These are phyloP conservation scores for Biancaea sappan DNA, from an alignment of 306 rosid species.

Conservation along the genomic window DNA sequence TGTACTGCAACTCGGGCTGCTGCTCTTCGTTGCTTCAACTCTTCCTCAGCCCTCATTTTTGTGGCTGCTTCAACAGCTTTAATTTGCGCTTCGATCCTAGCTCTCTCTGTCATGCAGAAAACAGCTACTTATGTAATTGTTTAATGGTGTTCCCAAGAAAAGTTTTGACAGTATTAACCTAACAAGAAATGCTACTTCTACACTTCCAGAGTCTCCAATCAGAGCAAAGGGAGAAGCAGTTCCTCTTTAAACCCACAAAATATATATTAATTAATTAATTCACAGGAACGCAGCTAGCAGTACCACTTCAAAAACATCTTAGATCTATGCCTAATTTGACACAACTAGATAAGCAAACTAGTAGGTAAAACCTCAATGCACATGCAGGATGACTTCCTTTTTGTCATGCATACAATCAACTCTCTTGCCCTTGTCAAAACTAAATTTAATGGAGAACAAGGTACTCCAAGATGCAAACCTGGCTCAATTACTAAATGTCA, in stretches of 20 bases:
- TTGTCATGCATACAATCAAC: neutral
- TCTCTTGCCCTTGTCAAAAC: neutral
- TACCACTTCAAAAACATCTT: neutral
- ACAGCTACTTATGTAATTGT: neutral
- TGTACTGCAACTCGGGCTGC: constrained; percentile 60
- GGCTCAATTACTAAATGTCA: neutral
- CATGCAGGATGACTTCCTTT: neutral
- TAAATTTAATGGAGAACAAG: neutral
- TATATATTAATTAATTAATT: neutral
- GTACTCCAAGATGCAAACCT: neutral
- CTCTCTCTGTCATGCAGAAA: constrained; percentile 46
- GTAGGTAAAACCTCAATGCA: neutral
- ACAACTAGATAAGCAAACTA: neutral
- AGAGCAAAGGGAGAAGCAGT: too few species aligned
- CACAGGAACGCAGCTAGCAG: neutral
- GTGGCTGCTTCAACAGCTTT: constrained; percentile 55
- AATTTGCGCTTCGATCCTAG: constrained; percentile 60
- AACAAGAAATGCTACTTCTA: neutral
- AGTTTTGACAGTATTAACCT: neutral
- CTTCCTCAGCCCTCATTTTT: constrained; percentile 46
- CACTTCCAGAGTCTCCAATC: neutral
- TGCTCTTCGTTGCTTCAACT: constrained; percentile 55
- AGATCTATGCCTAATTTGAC: too few species aligned
- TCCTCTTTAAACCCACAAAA: neutral
- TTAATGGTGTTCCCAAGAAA: too few species aligned